phyloP scores from a whole-genome alignment of 495 filamentous ascomycete genomes.

The Hyaloscypha variabilis region DNA sequence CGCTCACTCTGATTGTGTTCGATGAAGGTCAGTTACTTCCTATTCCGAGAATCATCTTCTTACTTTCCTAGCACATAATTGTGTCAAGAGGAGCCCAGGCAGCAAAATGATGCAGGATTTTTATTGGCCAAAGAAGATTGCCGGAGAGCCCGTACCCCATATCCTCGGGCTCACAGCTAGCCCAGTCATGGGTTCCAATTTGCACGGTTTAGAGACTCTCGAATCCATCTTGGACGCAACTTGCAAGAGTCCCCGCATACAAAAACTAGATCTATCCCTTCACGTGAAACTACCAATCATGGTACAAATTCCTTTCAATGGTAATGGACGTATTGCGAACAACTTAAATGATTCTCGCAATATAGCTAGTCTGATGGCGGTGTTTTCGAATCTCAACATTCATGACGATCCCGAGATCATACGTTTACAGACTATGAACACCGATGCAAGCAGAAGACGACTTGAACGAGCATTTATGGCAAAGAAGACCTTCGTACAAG shows the following conservation, averaged over 20 bases:
- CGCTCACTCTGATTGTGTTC: conserved; percentile 73
- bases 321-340: conserved; percentile 40
- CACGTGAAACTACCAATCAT: conserved; percentile 68
- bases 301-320: conserved; percentile 41
- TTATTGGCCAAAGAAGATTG: conserved; percentile 54
- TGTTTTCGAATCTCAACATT: conserved; percentile 56
- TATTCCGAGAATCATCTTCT: conserved; percentile 3
- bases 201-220: conserved; percentile 43
- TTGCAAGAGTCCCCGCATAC: conserved; percentile 62
- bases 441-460: conserved; percentile 54
- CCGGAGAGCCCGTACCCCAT: conserved; percentile 56
- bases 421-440: conserved; percentile 44
- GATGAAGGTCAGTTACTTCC: conserved; percentile 71
- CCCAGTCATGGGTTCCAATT: conserved; percentile 64
- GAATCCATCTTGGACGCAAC: conserved; percentile 15
- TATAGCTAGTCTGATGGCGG: conserved; percentile 38
- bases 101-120: conserved; percentile 76
- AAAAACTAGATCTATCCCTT: conserved; percentile 68
- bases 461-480: conserved; percentile 41
- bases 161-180: conserved; percentile 88
- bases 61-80: conserved; percentile 63
- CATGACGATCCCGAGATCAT: conserved; percentile 61
- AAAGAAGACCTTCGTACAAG: conserved; percentile 23
- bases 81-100: conserved; percentile 60
- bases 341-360: conserved; percentile 47